Percentiles rank a stretch among this genome's conserved stretches.
Evolutionary conservation across 1,139 yeast genomes (phyloP).

Genomic region (Saccharomyces hybrid): DNA sequence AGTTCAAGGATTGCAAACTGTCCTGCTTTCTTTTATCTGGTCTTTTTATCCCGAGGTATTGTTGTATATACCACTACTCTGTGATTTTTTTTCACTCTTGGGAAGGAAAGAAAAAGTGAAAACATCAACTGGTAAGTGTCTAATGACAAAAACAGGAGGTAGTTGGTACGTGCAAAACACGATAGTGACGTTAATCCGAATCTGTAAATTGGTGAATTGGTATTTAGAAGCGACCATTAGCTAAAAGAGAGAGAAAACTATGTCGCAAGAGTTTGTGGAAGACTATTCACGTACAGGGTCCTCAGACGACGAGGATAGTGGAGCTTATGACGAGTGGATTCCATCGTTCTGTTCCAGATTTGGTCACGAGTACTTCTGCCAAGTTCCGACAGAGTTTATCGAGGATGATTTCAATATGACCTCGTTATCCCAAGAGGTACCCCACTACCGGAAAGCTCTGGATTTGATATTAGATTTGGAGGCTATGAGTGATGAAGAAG

Average conservation of each 20-base stretch:
- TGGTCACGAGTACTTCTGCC: constrained; percentile 91
- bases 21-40: background rate
- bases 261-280: constrained; percentile 17
- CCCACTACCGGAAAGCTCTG: constrained; percentile 85
- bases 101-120: background rate
- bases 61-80: background rate
- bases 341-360: constrained; percentile 78
- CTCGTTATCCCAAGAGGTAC: constrained; percentile 78
- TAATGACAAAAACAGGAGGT: background rate
- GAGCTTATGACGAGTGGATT: constrained; percentile 67
- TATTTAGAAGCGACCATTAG: background rate
- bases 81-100: background rate
- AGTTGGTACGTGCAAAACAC: background rate
- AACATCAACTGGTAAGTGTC: constrained; percentile 10
- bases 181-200: background rate
- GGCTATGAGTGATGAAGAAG: constrained; percentile 45
- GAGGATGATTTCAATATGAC: constrained; percentile 96
- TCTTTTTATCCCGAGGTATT: background rate
- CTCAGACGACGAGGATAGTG: constrained; percentile 29
- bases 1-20: background rate
- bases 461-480: constrained; percentile 87
- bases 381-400: constrained; percentile 85
- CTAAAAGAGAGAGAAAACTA: background rate
- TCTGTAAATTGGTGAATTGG: background rate
- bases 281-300: constrained; percentile 16